Percentiles rank a stretch among this genome's conserved stretches.
Conservation (phyloP, 2,329 filamentous ascomycete genomes). For the Colletotrichum sansevieriae region DNA sequence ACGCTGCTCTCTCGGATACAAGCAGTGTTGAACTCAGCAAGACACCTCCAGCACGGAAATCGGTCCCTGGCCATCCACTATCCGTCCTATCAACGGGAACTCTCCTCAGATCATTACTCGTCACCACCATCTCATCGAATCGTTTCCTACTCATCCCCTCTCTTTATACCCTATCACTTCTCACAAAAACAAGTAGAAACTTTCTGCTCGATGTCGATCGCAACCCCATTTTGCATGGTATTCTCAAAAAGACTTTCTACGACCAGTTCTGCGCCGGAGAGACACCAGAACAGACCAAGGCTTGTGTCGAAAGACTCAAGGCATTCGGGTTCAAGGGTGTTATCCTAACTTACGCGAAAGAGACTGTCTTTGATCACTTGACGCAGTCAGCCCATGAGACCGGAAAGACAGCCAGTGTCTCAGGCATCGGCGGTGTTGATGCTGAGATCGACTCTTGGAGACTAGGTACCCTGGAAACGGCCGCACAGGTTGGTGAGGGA, state of each 20-base stretch:
- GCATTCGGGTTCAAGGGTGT: slow-evolving; percentile 66
- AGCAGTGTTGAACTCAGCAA: neutral
- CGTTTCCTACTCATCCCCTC: slow-evolving; percentile 54
- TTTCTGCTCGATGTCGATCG: slow-evolving; percentile 58
- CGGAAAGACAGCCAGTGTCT: slow-evolving; percentile 13
- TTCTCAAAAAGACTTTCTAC: slow-evolving; percentile 65
- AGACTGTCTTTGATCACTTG: slow-evolving; percentile 56
- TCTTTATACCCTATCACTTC: slow-evolving; percentile 53
- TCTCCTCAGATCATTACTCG: slow-evolving; percentile 56
- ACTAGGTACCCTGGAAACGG: slow-evolving; percentile 49
- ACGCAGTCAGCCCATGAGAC: slow-evolving; percentile 43
- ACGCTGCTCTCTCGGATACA: slow-evolving; percentile 22
- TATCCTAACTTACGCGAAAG: slow-evolving; percentile 67
- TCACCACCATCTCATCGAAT: slow-evolving; percentile 62
- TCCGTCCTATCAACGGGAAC: slow-evolving; percentile 50
- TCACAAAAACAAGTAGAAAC: slow-evolving; percentile 52
- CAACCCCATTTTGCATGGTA: slow-evolving; percentile 60
- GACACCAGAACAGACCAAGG: slow-evolving; percentile 59
- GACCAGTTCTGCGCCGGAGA: slow-evolving; percentile 71
- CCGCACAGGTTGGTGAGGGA: slow-evolving; percentile 49
- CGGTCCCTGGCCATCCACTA: slow-evolving; percentile 42
- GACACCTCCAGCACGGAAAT: neutral
- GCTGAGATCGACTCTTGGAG: slow-evolving; percentile 55
- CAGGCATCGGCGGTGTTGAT: slow-evolving; percentile 32
- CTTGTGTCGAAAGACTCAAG: slow-evolving; percentile 57